Percentiles rank a stretch among this genome's conserved stretches.
Evolutionary conservation across 306 rosid genomes (phyloP).

Genomic region (Gleditsia sinensis): DNA sequence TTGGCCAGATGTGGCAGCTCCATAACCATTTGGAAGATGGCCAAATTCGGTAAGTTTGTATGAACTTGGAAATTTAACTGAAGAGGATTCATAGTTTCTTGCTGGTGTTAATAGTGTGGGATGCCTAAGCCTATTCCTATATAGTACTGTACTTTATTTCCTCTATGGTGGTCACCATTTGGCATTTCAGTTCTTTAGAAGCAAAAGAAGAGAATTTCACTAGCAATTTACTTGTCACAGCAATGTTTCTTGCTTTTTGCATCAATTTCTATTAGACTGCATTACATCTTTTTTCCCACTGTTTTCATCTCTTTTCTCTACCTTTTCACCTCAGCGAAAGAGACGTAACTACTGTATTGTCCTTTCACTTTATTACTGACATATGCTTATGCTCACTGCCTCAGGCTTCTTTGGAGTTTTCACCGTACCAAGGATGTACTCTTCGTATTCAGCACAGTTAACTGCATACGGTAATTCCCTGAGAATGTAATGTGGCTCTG

Average conservation of each 20-base stretch:
- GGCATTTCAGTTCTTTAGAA: constrained; percentile 5
- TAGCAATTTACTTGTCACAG: not conserved
- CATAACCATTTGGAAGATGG: constrained; percentile 81
- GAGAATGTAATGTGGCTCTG: not conserved
- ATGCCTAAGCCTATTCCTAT: not conserved
- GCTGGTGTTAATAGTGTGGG: not conserved
- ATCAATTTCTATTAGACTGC: not conserved
- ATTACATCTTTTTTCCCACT: not conserved
- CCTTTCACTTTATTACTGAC: constrained; percentile 25
- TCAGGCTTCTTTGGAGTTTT: constrained; percentile 83
- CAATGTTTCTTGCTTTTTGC: constrained; percentile 11
- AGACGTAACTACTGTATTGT: not conserved
- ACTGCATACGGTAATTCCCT: constrained; percentile 61
- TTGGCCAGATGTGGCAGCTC: constrained; percentile 83
- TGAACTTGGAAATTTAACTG: not conserved
- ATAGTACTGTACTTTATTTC: not conserved
- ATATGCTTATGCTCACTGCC: constrained; percentile 26
- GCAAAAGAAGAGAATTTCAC: constrained; percentile 6
- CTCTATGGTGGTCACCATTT: not conserved
- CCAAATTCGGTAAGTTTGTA: constrained; percentile 53
- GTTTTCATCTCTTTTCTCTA: not conserved
- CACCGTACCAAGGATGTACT: constrained; percentile 69
- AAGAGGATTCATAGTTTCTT: not conserved
- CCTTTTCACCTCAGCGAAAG: not conserved
- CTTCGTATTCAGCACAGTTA: constrained; percentile 58